phyloP scores from a whole-genome alignment of 164 flowering plant species.

The Tinospora cordifolia region DNA sequence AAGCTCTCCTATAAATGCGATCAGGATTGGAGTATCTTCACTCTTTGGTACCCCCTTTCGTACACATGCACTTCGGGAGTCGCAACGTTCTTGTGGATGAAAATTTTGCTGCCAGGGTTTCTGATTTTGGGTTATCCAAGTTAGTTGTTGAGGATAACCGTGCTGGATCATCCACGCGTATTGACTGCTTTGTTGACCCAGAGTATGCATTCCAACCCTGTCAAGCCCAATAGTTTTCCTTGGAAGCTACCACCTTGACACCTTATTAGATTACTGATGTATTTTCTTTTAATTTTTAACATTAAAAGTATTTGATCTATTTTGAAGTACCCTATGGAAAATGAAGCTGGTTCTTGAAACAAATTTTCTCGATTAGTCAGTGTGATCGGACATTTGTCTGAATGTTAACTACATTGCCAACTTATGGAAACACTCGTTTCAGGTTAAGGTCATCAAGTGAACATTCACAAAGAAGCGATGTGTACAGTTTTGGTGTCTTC shows the following conservation, averaged over 20 bases:
- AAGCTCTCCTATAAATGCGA: slow-evolving; percentile 1
- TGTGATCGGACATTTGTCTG: background rate
- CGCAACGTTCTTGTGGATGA: slow-evolving; percentile 44
- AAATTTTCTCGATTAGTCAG: background rate
- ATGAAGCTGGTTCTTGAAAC: background rate
- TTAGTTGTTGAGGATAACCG: slow-evolving; percentile 21
- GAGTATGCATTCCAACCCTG: slow-evolving; percentile 24
- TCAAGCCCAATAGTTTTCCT: too few relatives aligned
- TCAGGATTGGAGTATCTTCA: slow-evolving; percentile 45
- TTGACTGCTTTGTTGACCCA: slow-evolving; percentile 38
- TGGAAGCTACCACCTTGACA: too few relatives aligned
- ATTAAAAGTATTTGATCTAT: background rate
- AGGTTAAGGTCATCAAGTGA: slow-evolving; percentile 19
- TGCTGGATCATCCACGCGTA: slow-evolving; percentile 30
- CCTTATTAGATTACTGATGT: too few relatives aligned
- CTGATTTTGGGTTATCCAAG: slow-evolving; percentile 41
- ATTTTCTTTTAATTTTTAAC: background rate
- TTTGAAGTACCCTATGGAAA: background rate
- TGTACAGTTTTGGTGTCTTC: slow-evolving; percentile 45
- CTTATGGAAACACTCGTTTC: slow-evolving; percentile 8
- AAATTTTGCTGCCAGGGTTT: slow-evolving; percentile 33
- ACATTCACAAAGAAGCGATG: slow-evolving; percentile 29
- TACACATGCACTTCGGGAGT: slow-evolving; percentile 44
- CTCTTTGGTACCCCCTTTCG: slow-evolving; percentile 31
- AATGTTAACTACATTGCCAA: background rate